These are phyloP conservation scores for Paramecium bursaria DNA, from an alignment of 73 alveolate genomes.

Conservation along the genomic window DNA sequence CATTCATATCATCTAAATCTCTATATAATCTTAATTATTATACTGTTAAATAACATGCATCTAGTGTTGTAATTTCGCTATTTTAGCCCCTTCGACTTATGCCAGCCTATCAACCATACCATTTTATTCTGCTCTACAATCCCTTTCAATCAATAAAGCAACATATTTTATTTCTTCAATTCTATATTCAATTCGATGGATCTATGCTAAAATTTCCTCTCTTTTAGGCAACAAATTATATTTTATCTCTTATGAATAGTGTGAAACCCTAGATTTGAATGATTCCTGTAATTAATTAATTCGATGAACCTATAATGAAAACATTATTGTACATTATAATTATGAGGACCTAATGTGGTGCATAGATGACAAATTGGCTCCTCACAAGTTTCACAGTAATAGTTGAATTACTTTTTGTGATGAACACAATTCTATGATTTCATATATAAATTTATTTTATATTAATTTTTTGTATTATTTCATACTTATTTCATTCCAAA, in stretches of 20 bases:
- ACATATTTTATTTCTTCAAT: constrained; percentile 91
- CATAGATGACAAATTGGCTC: constrained; percentile 96
- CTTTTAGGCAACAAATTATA: constrained; percentile 88
- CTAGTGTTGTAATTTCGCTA: constrained; percentile 94
- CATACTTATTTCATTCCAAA: no score
- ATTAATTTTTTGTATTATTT: no score
- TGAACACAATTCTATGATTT: constrained; percentile 74
- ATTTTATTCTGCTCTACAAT: constrained; percentile 92
- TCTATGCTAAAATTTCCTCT: constrained; percentile 88
- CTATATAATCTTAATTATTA: constrained; percentile 54
- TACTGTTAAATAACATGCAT: constrained; percentile 85
- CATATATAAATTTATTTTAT: no score
- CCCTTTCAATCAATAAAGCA: constrained; percentile 91
- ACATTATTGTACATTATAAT: constrained; percentile 73
- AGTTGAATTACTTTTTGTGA: constrained; percentile 80
- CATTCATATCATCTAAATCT: constrained; percentile 95
- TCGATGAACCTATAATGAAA: constrained; percentile 80
- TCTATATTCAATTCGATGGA: constrained; percentile 80
- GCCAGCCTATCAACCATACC: constrained; percentile 94
- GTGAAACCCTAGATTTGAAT: constrained; percentile 87
- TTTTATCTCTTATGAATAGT: constrained; percentile 77
- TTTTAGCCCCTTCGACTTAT: constrained; percentile 91
- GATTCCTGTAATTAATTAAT: constrained; percentile 95
- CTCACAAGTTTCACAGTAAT: constrained; percentile 95
- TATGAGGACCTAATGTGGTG: constrained; percentile 98